Evolutionary conservation across 805 yeast genomes (phyloP), one percentile per base, ranked within the genome.

Genomic region (Ascoidea asiatica): DNA sequence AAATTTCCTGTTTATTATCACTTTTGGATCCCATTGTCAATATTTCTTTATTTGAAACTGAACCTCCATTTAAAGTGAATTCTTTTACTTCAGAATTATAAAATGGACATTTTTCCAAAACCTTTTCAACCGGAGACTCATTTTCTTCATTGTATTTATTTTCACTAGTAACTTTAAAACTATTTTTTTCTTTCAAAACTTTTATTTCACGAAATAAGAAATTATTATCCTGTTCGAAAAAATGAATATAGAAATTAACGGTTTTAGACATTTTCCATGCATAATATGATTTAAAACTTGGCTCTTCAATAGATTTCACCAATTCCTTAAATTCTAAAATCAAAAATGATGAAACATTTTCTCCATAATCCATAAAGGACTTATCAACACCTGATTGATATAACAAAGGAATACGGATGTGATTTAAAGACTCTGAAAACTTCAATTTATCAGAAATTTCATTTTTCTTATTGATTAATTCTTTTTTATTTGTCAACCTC

Each of bases 201-300:
- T 8, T 29, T 15, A 29, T 11, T 11, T 29, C 35, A 8, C 15
- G 35, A 29, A 29, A 15, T 15, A 29, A 29, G 15, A 29, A 29
- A 8, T 29, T 8, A 29, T 29, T 15, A 15, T 29, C 15, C 15
- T 29, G 35, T 47, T 55, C 61, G 41, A 67, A 46, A 23, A 67
- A 48, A 0, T 69, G 63, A 22, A 67, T 59, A 42, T 67, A 67
- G 47, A 67, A 67, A 1, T 64, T 64, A 2, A 67, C 66, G 6
- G 83, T 79, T 52, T 78, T 79, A 36, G 75, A 66, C 55, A 81
- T 69, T 59, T 82, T 71, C 77, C 80, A 77, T 2, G 87, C 82
- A 54, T 78, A 79, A 46, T 75, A 77, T 54, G 79, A 81, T 49
- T 76, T 67, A 21, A 62, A 65, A 19, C 84, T 74, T 35, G 81